These are phyloP conservation scores for Ascochyta clinopodiicola DNA, from an alignment of 2,329 filamentous ascomycete genomes.

Conservation along the genomic window DNA sequence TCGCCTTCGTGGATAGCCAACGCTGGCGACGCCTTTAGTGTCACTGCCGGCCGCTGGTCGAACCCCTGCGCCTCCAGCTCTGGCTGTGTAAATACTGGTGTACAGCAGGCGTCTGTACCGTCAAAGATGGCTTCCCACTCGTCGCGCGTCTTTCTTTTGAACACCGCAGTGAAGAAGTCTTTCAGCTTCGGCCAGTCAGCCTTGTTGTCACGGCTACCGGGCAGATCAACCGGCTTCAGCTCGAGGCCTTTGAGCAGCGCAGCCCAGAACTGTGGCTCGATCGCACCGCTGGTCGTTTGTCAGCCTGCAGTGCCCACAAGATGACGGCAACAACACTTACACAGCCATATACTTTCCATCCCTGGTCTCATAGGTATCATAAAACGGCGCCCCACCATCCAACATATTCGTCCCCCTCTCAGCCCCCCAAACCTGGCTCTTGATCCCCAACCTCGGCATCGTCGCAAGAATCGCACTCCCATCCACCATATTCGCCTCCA, in stretches of 20 bases:
- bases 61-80: constrained; percentile 72
- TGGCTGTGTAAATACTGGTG: constrained; percentile 78
- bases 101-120: constrained; percentile 88
- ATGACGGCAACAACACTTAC: constrained; percentile 27
- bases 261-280: constrained; percentile 86
- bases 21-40: constrained; percentile 72
- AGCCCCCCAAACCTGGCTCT: constrained; percentile 66
- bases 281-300: constrained; percentile 63
- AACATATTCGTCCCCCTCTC: constrained; percentile 77
- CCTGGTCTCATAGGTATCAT: constrained; percentile 85
- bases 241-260: constrained; percentile 71
- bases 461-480: constrained; percentile 79
- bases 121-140: constrained; percentile 91
- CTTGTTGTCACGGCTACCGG: constrained; percentile 63
- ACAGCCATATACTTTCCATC: constrained; percentile 84
- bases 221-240: constrained; percentile 57
- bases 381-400: constrained; percentile 86
- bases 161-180: constrained; percentile 65
- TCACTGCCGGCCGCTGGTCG: constrained; percentile 74
- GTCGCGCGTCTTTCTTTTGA: constrained; percentile 71
- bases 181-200: constrained; percentile 72
- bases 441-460: constrained; percentile 73
- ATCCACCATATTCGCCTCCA: constrained; percentile 98
- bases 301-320: background rate
- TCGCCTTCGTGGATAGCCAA: constrained; percentile 63